These are phyloP conservation scores for Boechera retrofracta DNA, from an alignment of 345 rosid genomes.

Conservation along the genomic window DNA sequence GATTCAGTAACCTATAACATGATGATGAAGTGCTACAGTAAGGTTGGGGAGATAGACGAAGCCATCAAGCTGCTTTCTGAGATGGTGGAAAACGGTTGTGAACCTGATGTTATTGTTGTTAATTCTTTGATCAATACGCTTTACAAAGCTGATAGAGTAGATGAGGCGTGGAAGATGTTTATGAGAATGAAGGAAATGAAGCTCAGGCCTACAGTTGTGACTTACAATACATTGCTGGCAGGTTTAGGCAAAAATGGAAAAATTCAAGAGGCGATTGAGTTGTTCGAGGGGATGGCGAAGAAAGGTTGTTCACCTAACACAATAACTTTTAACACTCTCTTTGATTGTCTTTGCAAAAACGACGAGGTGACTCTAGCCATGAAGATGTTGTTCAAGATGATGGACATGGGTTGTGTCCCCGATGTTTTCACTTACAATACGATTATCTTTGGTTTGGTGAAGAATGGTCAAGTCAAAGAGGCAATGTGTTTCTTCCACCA, in stretches of 20 bases:
- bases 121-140: conserved; percentile 82
- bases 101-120: conserved; percentile 77
- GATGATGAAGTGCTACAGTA: conserved; percentile 94
- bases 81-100: conserved; percentile 67
- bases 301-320: conserved; percentile 76
- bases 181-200: conserved; percentile 65
- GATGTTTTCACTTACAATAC: conserved; percentile 89
- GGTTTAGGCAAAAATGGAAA: conserved; percentile 80
- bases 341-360: conserved; percentile 94
- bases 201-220: conserved; percentile 80
- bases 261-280: conserved; percentile 60
- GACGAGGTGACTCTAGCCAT: conserved; percentile 74
- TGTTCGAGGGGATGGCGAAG: conserved; percentile 64
- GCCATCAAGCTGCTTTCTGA: conserved; percentile 77
- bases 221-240: conserved; percentile 80
- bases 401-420: conserved; percentile 62
- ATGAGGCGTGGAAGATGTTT: conserved; percentile 91
- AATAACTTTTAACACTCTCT: conserved; percentile 77
- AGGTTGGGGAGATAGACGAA: conserved; percentile 76
- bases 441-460: conserved; percentile 73
- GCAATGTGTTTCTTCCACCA: conserved; percentile 88
- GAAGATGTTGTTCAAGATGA: conserved; percentile 70
- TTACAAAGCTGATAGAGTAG: conserved; percentile 71
- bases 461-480: conserved; percentile 55
- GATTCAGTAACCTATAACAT: conserved; percentile 92